A percentile compares a stretch with the other conserved stretches of the same genome.
phyloP scores from a whole-genome alignment of 176 grass and related monocot genomes.

The Alopecurus myosuroides region DNA sequence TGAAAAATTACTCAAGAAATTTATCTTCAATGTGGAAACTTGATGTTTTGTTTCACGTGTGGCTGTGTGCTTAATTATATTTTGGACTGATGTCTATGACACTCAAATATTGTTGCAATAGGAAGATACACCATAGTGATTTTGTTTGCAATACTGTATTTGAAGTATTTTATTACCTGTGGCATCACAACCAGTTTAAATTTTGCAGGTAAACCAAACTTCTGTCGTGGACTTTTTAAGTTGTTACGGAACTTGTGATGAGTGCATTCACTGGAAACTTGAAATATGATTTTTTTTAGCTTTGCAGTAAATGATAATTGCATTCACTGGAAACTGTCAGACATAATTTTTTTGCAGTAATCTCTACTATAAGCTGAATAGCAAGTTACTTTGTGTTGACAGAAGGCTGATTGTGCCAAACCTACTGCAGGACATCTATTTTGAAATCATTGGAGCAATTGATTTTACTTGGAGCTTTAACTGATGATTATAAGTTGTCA shows the following conservation, averaged over 20 bases:
- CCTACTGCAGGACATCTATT: slow-evolving; percentile 63
- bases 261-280: too few relatives aligned
- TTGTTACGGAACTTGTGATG: not conserved
- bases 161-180: slow-evolving; percentile 6
- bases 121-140: not conserved
- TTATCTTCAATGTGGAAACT: not conserved
- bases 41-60: not conserved
- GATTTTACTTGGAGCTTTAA: slow-evolving; percentile 73
- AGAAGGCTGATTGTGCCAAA: slow-evolving; percentile 12
- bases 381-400: not conserved
- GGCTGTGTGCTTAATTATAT: not conserved
- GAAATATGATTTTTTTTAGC: not conserved
- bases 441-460: slow-evolving; percentile 94
- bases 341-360: not conserved
- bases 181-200: not conserved
- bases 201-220: not conserved
- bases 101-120: not conserved
- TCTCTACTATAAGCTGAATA: not conserved
- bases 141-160: not conserved
- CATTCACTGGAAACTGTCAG: not conserved
- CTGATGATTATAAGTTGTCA: slow-evolving; percentile 84
- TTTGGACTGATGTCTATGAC: not conserved
- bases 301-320: not conserved
- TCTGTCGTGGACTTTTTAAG: not conserved
- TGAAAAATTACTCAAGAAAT: not conserved